Conservation (phyloP, 2,329 filamentous ascomycete species). For the Penicillium sp. region DNA sequence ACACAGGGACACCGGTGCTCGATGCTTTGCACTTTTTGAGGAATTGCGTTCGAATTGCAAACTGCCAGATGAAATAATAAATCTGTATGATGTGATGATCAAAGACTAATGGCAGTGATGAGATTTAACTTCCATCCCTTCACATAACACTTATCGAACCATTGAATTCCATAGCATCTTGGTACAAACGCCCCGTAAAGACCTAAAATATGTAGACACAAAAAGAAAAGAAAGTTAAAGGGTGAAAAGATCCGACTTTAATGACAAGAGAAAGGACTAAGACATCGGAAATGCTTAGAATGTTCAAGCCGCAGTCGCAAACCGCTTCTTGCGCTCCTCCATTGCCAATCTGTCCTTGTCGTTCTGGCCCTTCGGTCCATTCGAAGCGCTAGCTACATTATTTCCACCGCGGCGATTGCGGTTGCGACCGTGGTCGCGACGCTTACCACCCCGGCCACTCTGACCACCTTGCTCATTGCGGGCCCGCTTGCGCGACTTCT, state of each 20-base stretch:
- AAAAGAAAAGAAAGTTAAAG: background rate
- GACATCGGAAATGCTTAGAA: background rate
- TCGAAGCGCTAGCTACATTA: background rate
- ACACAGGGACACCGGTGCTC: background rate
- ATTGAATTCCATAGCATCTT: constrained; percentile 18
- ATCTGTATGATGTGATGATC: background rate
- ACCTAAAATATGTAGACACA: constrained; percentile 12
- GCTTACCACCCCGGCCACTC: constrained; percentile 43
- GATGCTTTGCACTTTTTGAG: background rate
- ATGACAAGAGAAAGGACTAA: background rate
- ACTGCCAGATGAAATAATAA: background rate
- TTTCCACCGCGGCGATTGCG: constrained; percentile 14
- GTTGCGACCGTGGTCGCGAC: constrained; percentile 34
- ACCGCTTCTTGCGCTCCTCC: constrained; percentile 51
- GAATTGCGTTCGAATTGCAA: background rate
- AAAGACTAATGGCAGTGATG: background rate
- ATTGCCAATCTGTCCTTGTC: constrained; percentile 46
- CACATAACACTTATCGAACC: constrained; percentile 4
- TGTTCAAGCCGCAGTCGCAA: constrained; percentile 35
- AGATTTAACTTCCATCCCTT: background rate
- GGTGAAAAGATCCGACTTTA: background rate
- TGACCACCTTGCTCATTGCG: constrained; percentile 40
- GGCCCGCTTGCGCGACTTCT: constrained; percentile 43
- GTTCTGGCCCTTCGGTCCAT: constrained; percentile 25
- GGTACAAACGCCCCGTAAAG: constrained; percentile 26